Base-by-base conservation (phyloP, 768 basidiomycete species). In the Lactifluus rugatus region DNA sequence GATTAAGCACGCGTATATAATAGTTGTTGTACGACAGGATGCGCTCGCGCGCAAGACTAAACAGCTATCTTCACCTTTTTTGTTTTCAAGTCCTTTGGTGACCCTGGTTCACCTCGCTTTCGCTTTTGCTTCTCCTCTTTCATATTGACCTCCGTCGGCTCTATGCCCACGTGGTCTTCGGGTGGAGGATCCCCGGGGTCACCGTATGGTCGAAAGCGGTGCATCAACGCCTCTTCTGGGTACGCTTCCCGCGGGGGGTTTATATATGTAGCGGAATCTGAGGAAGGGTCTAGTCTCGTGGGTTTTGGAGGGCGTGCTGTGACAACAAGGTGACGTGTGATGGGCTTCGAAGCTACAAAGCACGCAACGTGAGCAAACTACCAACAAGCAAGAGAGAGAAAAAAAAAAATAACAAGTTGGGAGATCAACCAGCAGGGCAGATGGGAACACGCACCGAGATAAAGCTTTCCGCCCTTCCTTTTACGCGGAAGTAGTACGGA, bases 131-230 rank as follows among this genome's bases (percentile, higher is more conserved):
- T 57, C 34, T 48, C 47, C 49, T 21, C 51, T 26, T 44, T 47
- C 19, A 48, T 3, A n/a, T 32, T 19, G 28, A 19, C 52, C 48
- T 46, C 26, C 19, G 26, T 60, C 48, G 13, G 45, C 41, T 52
- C 55, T 10, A 49, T 37, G 2, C 62, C 56, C 36, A 45, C 23
- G 45, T 31, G 26, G 9, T 55, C 39, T 31, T 34, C 45, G 0
- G 26, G 48, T n/a, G 54, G 44, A 5, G 21, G 34, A 26, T 54
- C 50, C 7, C 51, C 45, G 36, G 31, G 54, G 23, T 62, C 62
- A 10, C 63, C 63, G 31, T 59, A 63, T 14, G 63, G 61, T 5
- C 45, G 41, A 25, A 62, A 64, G 17, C 61, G 54, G 47, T 64
- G 63, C 9, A 36, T 64, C 31, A 64, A 54, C 32, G 44, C 47